These are phyloP conservation scores for Lactarius psammicola DNA, from an alignment of 768 basidiomycete species.

Conservation along the genomic window DNA sequence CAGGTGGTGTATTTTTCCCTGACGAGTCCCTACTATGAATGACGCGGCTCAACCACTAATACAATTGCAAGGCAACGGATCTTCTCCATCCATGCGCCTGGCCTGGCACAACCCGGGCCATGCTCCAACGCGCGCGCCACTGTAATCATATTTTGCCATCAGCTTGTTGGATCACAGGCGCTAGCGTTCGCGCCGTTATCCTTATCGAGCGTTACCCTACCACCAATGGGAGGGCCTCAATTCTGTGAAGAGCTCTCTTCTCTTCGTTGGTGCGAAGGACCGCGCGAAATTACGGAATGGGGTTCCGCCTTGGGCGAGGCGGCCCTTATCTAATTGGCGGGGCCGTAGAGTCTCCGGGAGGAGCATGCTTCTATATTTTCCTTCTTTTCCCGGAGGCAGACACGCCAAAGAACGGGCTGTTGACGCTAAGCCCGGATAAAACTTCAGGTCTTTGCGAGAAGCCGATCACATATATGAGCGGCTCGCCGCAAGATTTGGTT, in stretches of 20 bases:
- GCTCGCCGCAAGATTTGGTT: not conserved
- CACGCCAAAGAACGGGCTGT: no score
- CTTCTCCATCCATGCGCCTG: no score
- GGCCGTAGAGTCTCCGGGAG: not conserved
- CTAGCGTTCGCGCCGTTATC: not conserved
- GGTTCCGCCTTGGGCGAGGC: not conserved
- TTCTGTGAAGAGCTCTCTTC: not conserved
- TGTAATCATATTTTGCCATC: not conserved
- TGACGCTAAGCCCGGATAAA: not conserved
- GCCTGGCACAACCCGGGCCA: no score
- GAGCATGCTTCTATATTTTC: not conserved
- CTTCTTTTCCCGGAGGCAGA: no score
- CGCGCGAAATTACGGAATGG: not conserved
- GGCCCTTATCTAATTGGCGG: not conserved
- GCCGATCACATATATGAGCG: not conserved
- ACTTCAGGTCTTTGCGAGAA: not conserved
- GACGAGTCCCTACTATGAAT: no score
- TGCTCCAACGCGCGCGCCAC: not conserved
- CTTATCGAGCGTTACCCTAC: not conserved
- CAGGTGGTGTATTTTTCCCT: no score
- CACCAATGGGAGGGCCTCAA: not conserved
- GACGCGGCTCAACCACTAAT: no score
- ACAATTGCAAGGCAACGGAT: no score
- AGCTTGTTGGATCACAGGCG: not conserved
- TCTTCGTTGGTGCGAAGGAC: not conserved